Base-by-base conservation (phyloP, 2,329 filamentous ascomycete genomes). In the Stagonosporopsis tanaceti region DNA sequence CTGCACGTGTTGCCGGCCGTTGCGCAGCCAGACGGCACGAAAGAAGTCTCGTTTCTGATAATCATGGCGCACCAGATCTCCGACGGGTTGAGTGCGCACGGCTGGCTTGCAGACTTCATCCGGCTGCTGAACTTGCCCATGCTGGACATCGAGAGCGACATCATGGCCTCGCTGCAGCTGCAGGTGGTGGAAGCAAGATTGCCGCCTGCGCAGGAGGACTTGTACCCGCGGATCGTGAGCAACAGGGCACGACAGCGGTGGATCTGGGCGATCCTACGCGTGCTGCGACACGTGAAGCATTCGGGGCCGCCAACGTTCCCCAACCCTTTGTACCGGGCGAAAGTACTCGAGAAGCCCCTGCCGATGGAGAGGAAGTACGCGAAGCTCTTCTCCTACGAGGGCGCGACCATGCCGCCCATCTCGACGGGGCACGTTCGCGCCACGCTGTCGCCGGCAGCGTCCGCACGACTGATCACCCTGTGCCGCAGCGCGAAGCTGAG, bases 211-310 rank as follows among this genome's bases (percentile, higher is more conserved):
- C 80, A 82, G 66, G 80, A 82, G 68, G 78, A 80, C 20, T 58
- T 81, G 0, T 82, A 82, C 46, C 79, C 79, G 1, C 63, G 59
- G 0, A 70, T 80, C 0, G 41, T 65, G 1, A 78, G 78, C 30
- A 77, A 61, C 22, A 51, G 51, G 35, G 79, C 79, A 1, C 65
- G 77, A 20, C 72, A 77, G 63, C 70, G 79, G 45, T 82, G 80
- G 80, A 81, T 79, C 62, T 82, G 80, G 80, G 73, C 76, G 6
- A 72, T 82, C 7, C 73, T 78, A 8, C 69, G 79, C 20, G 74
- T 82, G 7, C 70, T 82, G 15, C 67, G 80, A 6, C 77, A 81
- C 51, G 73, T 80, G 1, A 65, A 76, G 6, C 77, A 69, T 42
- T 71, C 75, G 1, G 67, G 78, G 1, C 75, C 77, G 12, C 69